Conservation (phyloP, 2,329 filamentous ascomycete genomes). For the Beauveria australis region DNA sequence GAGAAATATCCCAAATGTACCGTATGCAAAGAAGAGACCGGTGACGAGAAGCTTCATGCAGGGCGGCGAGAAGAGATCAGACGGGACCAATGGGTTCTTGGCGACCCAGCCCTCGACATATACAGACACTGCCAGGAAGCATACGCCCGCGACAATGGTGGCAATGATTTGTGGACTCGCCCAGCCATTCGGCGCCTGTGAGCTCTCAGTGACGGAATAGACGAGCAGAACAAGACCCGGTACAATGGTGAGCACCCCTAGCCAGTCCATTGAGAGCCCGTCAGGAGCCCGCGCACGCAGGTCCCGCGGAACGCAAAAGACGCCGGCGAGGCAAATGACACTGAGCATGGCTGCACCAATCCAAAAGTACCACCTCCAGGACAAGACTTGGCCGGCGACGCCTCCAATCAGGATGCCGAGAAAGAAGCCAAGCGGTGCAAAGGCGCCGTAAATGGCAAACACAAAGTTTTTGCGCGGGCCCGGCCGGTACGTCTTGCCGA, state of each 20-base stretch:
- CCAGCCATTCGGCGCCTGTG: conserved; percentile 55
- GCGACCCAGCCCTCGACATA: conserved; percentile 60
- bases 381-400: conserved; percentile 47
- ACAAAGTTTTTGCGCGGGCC: conserved; percentile 62
- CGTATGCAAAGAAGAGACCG: conserved; percentile 39
- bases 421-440: conserved; percentile 48
- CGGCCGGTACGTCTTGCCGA: conserved; percentile 57
- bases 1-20: conserved; percentile 54
- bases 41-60: conserved; percentile 51
- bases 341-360: conserved; percentile 38
- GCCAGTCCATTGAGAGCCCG: conserved; percentile 42
- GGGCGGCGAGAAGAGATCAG: conserved; percentile 53
- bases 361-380: conserved; percentile 63
- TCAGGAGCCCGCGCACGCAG: background rate
- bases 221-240: conserved; percentile 56
- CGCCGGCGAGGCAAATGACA: conserved; percentile 29
- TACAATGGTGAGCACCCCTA: conserved; percentile 44
- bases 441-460: conserved; percentile 48
- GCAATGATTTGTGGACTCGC: conserved; percentile 54
- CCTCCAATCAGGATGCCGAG: conserved; percentile 59
- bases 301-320: background rate
- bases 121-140: conserved; percentile 43
- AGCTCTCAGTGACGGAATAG: conserved; percentile 59
- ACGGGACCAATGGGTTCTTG: conserved; percentile 52
- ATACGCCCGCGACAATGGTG: conserved; percentile 47